Conservation (phyloP, 768 basidiomycete species). For the Lentinula sp. region DNA sequence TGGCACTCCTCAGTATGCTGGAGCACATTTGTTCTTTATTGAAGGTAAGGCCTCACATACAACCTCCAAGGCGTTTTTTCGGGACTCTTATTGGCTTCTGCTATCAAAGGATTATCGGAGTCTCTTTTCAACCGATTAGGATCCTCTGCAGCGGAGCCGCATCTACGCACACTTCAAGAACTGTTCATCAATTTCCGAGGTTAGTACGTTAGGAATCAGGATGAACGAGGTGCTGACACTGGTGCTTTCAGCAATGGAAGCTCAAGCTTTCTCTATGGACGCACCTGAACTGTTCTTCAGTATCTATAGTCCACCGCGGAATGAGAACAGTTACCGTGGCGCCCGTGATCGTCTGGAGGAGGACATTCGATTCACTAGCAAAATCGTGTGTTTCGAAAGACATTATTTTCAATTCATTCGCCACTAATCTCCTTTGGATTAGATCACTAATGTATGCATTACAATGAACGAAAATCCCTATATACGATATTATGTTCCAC, state of each 20-base stretch:
- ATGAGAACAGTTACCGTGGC: constrained; percentile 55
- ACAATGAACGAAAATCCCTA: constrained; percentile 88
- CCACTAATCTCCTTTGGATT: constrained; percentile 4
- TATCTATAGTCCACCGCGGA: constrained; percentile 79
- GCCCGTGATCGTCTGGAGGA: constrained; percentile 80
- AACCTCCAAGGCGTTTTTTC: background rate
- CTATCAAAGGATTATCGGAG: constrained; percentile 63
- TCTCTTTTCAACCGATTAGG: constrained; percentile 69
- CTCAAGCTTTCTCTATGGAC: constrained; percentile 77
- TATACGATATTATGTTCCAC: constrained; percentile 88
- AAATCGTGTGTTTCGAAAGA: constrained; percentile 41
- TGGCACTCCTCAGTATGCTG: constrained; percentile 59
- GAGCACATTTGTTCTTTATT: constrained; percentile 88
- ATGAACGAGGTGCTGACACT: constrained; percentile 1
- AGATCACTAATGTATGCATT: constrained; percentile 89
- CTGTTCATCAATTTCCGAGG: constrained; percentile 93
- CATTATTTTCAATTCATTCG: background rate
- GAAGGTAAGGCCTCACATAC: constrained; percentile 47
- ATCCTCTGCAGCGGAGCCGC: constrained; percentile 68
- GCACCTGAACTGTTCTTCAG: constrained; percentile 81
- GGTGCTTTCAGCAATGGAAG: constrained; percentile 61
- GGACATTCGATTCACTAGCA: constrained; percentile 73
- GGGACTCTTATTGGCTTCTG: background rate
- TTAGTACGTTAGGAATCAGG: constrained; percentile 29
- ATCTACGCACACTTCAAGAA: constrained; percentile 75